Conservation (phyloP, 2,329 filamentous ascomycete species). For the Akanthomyces dipterigenus region DNA sequence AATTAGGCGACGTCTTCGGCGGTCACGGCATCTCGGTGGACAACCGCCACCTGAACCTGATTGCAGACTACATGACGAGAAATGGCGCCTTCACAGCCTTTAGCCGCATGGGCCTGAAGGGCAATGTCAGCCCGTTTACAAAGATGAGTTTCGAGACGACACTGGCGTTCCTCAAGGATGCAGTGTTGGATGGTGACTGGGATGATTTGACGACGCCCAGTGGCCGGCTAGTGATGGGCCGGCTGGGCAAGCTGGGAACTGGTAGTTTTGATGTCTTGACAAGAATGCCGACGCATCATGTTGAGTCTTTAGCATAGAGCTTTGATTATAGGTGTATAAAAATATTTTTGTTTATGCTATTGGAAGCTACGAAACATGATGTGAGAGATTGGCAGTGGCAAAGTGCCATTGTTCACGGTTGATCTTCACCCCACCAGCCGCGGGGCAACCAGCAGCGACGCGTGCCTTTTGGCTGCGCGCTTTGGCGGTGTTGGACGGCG, state of each 20-base stretch:
- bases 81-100: slow-evolving; percentile 85
- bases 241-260: slow-evolving; percentile 76
- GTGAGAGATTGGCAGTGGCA: neutral
- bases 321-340: slow-evolving; percentile 4
- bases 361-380: neutral
- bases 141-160: slow-evolving; percentile 99
- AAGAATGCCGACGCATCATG: slow-evolving; percentile 46
- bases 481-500: neutral
- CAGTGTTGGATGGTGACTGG: slow-evolving; percentile 81
- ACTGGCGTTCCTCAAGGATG: slow-evolving; percentile 85
- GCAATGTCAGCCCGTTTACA: slow-evolving; percentile 84
- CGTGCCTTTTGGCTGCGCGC: neutral
- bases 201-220: slow-evolving; percentile 83
- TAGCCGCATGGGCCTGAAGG: slow-evolving; percentile 80
- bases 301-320: slow-evolving; percentile 22
- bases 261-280: slow-evolving; percentile 86
- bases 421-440: slow-evolving; percentile 10
- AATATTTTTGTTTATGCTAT: neutral
- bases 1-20: slow-evolving; percentile 79
- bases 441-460: slow-evolving; percentile 18
- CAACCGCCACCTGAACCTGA: slow-evolving; percentile 85
- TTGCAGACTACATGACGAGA: slow-evolving; percentile 97
- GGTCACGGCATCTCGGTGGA: slow-evolving; percentile 92
- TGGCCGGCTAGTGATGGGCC: slow-evolving; percentile 81
- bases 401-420: slow-evolving; percentile 3